Percentiles rank a stretch among this genome's conserved stretches.
Conservation (phyloP, 192 early-diverging fungal genomes). For the Umbelopsis ramanniana region DNA sequence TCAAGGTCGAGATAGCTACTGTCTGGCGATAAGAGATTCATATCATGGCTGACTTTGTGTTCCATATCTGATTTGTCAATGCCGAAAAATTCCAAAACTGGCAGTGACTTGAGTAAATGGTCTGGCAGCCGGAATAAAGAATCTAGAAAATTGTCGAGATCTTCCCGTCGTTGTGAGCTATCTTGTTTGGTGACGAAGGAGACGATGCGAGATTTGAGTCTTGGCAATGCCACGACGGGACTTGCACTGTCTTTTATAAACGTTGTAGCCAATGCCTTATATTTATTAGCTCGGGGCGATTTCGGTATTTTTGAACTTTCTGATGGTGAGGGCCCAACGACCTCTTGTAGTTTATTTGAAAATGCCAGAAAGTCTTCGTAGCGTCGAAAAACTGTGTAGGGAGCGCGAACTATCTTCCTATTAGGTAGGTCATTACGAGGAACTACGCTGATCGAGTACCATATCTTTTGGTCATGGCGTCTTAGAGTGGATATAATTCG, state of each 20-base stretch:
- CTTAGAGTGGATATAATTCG: constrained; percentile 30
- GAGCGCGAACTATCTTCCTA: constrained; percentile 5
- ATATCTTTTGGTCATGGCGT: constrained; percentile 37
- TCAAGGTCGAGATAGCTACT: neutral
- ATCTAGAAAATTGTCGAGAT: constrained; percentile 34
- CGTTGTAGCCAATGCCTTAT: neutral
- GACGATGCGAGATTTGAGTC: constrained; percentile 28
- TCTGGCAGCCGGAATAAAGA: constrained; percentile 26
- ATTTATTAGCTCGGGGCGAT: constrained; percentile 5
- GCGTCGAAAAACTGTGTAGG: constrained; percentile 32
- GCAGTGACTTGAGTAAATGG: constrained; percentile 22
- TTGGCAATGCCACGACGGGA: constrained; percentile 21
- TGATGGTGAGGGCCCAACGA: constrained; percentile 3
- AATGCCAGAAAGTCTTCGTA: constrained; percentile 40
- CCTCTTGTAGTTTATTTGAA: constrained; percentile 30
- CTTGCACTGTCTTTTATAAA: constrained; percentile 1
- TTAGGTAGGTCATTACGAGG: constrained; percentile 23
- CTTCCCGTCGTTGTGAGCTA: constrained; percentile 28
- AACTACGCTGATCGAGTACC: constrained; percentile 35
- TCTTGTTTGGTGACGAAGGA: constrained; percentile 26
- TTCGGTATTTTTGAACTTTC: constrained; percentile 1
- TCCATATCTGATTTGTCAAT: constrained; percentile 33
- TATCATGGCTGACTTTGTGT: constrained; percentile 23
- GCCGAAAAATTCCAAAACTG: constrained; percentile 40
- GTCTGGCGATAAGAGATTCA: constrained; percentile 9